phyloP scores from a whole-genome alignment of 2,329 filamentous ascomycete genomes.

The Fusarium azukiicola region DNA sequence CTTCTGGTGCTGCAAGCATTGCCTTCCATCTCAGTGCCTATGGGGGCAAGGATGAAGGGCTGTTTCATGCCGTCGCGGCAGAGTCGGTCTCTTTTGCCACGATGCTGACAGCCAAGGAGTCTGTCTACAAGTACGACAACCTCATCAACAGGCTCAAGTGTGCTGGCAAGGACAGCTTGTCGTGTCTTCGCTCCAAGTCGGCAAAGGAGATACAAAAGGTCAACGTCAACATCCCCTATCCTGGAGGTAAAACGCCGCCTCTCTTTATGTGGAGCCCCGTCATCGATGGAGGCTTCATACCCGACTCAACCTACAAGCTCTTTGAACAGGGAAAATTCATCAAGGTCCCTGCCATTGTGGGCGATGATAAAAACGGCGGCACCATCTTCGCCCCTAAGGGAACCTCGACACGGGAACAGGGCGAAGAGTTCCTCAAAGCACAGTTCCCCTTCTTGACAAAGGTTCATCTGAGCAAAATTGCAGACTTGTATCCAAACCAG shows the following conservation, averaged over 20 bases:
- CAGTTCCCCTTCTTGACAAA: constrained; percentile 60
- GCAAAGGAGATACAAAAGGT: constrained; percentile 65
- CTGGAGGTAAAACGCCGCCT: constrained; percentile 58
- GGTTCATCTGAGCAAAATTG: constrained; percentile 57
- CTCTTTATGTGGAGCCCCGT: constrained; percentile 76
- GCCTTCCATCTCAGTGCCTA: constrained; percentile 81
- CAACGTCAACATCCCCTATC: constrained; percentile 64
- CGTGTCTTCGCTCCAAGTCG: constrained; percentile 69
- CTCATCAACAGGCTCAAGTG: constrained; percentile 69
- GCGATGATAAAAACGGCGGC: constrained; percentile 64
- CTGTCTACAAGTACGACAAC: constrained; percentile 75
- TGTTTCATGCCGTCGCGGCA: constrained; percentile 74
- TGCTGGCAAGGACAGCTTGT: constrained; percentile 62
- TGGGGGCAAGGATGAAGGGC: constrained; percentile 68
- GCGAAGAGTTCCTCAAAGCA: constrained; percentile 59
- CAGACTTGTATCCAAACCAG: constrained; percentile 61
- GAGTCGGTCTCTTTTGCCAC: constrained; percentile 75
- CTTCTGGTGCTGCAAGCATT: constrained; percentile 84
- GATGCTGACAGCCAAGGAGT: constrained; percentile 68
- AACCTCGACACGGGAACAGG: constrained; percentile 58
- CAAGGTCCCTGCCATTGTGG: constrained; percentile 74
- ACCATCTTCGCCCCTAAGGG: constrained; percentile 60
- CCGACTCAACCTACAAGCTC: constrained; percentile 71
- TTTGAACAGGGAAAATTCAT: constrained; percentile 73
- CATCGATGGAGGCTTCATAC: constrained; percentile 75